Percentiles rank a stretch among this genome's conserved stretches.
phyloP scores from a whole-genome alignment of 305 asterid species.

The Fraxinus platypoda region DNA sequence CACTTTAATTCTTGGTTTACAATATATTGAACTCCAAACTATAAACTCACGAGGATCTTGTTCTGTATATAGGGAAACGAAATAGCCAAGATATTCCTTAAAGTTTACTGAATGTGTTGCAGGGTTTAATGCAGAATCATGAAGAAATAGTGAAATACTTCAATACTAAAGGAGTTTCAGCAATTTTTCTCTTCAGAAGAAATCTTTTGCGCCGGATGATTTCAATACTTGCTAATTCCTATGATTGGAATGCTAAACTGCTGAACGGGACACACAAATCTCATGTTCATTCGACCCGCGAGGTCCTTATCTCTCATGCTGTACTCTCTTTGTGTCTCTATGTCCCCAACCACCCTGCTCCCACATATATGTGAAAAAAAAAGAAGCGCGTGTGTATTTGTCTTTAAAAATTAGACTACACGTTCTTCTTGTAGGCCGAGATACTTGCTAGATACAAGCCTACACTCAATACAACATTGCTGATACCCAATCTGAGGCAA shows the following conservation, averaged over 20 bases:
- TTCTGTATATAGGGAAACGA: neutral
- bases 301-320: conserved; percentile 43
- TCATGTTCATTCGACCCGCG: conserved; percentile 77
- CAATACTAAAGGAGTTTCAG: conserved; percentile 71
- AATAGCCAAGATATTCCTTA: neutral
- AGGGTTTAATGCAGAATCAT: conserved; percentile 80
- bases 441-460: conserved; percentile 84
- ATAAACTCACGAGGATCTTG: no score
- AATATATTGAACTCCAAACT: neutral
- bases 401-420: neutral
- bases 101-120: conserved; percentile 21
- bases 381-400: neutral
- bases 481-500: conserved; percentile 61
- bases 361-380: neutral
- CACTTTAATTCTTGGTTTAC: neutral
- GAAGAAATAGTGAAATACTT: conserved; percentile 74
- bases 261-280: conserved; percentile 90
- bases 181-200: conserved; percentile 74
- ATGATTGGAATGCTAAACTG: conserved; percentile 71
- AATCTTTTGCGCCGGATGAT: conserved; percentile 77
- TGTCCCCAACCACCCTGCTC: neutral
- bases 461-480: conserved; percentile 47
- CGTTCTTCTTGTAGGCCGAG: conserved; percentile 58
- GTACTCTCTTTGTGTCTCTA: conserved; percentile 18
- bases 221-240: conserved; percentile 81